A percentile compares a stretch with the other conserved stretches of the same genome.
phyloP scores from a whole-genome alignment of 805 yeast species.

The Myxozyma lipomycoides region DNA sequence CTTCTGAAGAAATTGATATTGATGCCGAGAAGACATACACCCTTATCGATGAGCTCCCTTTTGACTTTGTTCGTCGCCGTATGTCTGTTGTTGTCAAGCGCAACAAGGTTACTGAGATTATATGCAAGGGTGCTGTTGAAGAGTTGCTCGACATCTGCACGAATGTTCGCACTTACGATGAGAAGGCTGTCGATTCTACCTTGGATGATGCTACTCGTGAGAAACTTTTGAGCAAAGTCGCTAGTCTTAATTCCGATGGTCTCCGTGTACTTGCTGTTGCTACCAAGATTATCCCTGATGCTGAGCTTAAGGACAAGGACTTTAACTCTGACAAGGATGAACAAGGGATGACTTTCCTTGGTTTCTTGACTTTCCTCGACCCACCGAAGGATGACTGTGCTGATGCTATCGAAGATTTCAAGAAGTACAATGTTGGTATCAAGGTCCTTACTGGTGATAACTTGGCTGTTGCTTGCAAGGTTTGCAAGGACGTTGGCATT shows the following conservation, averaged over 20 bases:
- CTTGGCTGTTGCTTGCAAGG: conserved; percentile 29
- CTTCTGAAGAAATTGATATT: conserved; percentile 6
- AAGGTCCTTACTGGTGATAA: conserved; percentile 28
- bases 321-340: conserved; percentile 26
- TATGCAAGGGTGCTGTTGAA: conserved; percentile 29
- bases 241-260: conserved; percentile 22
- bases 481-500: conserved; percentile 28
- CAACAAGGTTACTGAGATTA: conserved; percentile 9
- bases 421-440: conserved; percentile 26
- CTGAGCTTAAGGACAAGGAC: conserved; percentile 18
- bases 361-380: conserved; percentile 26
- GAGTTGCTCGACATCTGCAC: conserved; percentile 23
- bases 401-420: conserved; percentile 25
- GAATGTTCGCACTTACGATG: conserved; percentile 18
- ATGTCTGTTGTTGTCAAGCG: conserved; percentile 23
- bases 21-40: conserved; percentile 16
- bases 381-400: conserved; percentile 30
- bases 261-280: conserved; percentile 27
- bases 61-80: conserved; percentile 28
- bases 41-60: conserved; percentile 25
- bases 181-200: conserved; percentile 3
- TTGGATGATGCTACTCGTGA: conserved; percentile 3
- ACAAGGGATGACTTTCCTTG: conserved; percentile 19
- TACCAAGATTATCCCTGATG: conserved; percentile 11
- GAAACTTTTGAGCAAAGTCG: conserved; percentile 14